These are phyloP conservation scores for Nicotiana knightiana DNA, from an alignment of 257 asterid species.

Conservation along the genomic window DNA sequence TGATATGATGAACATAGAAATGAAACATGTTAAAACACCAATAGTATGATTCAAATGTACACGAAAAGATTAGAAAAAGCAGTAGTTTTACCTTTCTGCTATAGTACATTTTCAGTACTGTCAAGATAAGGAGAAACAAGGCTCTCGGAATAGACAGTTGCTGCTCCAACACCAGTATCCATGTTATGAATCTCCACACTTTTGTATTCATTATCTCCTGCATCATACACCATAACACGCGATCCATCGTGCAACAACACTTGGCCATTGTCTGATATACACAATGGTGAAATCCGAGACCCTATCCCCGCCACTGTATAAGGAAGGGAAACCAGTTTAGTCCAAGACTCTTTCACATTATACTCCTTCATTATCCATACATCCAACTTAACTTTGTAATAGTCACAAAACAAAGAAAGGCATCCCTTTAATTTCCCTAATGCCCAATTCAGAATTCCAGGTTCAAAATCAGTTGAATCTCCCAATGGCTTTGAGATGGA, in stretches of 20 bases:
- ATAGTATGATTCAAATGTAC: not conserved
- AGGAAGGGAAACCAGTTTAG: slow-evolving; percentile 28
- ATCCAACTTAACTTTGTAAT: slow-evolving; percentile 11
- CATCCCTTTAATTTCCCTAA: slow-evolving; percentile 33
- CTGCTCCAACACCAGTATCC: slow-evolving; percentile 13
- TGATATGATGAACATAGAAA: too few relatives aligned
- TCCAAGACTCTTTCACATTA: slow-evolving; percentile 41
- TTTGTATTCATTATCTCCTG: slow-evolving; percentile 18
- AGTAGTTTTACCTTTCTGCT: not conserved
- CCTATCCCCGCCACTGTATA: not conserved
- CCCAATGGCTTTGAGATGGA: not conserved
- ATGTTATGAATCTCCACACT: slow-evolving; percentile 11
- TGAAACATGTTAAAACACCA: not conserved
- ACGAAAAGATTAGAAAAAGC: not conserved
- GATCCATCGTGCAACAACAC: slow-evolving; percentile 22
- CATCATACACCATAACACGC: slow-evolving; percentile 28
- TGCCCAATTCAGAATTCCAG: slow-evolving; percentile 4
- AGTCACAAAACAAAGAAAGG: slow-evolving; percentile 25
- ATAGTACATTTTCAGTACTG: not conserved
- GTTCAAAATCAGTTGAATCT: slow-evolving; percentile 32
- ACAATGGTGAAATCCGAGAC: slow-evolving; percentile 20
- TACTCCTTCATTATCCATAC: slow-evolving; percentile 52
- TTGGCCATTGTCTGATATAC: slow-evolving; percentile 28
- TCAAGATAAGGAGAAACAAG: slow-evolving; percentile 30
- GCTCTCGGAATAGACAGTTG: slow-evolving; percentile 37